Evolutionary conservation across 1,284 basidiomycete species (phyloP), one percentile per base, ranked within the genome.

Genomic region (Fomitopsis pinicola): DNA sequence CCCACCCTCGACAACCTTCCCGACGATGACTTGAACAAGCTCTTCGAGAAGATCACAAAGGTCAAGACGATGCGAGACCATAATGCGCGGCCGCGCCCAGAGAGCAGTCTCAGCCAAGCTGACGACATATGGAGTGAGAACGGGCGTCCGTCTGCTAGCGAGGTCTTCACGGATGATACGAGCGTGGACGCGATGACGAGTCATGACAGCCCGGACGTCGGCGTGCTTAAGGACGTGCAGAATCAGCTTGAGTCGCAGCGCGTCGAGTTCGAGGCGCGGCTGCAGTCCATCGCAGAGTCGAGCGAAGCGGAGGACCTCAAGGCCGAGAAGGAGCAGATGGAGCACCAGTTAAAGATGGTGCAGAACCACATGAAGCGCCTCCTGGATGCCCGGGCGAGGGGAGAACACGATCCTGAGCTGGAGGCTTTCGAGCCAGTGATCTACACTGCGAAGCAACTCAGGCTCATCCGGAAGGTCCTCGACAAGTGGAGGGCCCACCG

Each of bases 1-100:
- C 92, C 95, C 5, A 85, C 92, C 17, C 80, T 98, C 35, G 94
- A 97, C 72, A 92, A 90, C 69, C 82, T 98, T 33, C 92, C 92
- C 0, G 95, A 98, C 73, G 91, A 94, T 59, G 95, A 98, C 72
- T 80, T 98, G 58, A 96, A 97, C 79, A 94, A 91, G 71, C 80
- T 98, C 17, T 98, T 91, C 73, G 93, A 97, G 76, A 89, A 91
- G 75, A 92, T 95, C 73, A 88, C 94, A 40, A 94, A 94, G 72
- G 94, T 97, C 57, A 94, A 97, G 75, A 94, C 89, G 9, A 83
- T 94, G 79, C 88, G 94, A 10, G 91, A 91, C 67, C 86, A 89
- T 66, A 84, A 85, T 64, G 80, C 80, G 52, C 89, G 87, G 68
- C 80, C 81, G 17, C 82, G 92, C 8, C 91, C 92, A 2, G 92